Evolutionary conservation across 805 yeast genomes (phyloP).

Genomic region (Starmerella ratchasimensis): DNA sequence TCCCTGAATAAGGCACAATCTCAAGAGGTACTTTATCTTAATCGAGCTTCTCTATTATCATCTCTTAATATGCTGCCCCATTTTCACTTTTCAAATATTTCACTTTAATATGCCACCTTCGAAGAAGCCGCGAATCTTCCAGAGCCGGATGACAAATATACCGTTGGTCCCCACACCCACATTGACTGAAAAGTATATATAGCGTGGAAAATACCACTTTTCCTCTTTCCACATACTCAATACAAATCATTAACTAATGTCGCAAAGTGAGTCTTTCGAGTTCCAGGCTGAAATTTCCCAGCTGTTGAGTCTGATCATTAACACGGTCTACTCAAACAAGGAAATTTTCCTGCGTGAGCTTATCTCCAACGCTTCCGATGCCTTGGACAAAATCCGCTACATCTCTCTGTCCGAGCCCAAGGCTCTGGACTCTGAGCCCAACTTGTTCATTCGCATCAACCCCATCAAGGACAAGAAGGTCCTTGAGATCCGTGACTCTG

Average conservation of each 20-base stretch:
- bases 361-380: slow-evolving; percentile 98
- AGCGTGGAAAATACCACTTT: background rate
- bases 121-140: slow-evolving; percentile 11
- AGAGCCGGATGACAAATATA: slow-evolving; percentile 4
- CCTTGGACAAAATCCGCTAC: slow-evolving; percentile 95
- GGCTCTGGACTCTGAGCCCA: slow-evolving; percentile 87
- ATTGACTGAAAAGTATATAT: slow-evolving; percentile 12
- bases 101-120: background rate
- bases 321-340: slow-evolving; percentile 98
- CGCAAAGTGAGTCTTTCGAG: slow-evolving; percentile 37
- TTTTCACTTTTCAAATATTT: background rate
- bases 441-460: slow-evolving; percentile 90
- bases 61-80: too few relatives aligned
- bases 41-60: too few relatives aligned
- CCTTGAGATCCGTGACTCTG: slow-evolving; percentile 95
- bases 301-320: slow-evolving; percentile 98
- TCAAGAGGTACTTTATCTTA: too few relatives aligned
- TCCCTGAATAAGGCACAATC: too few relatives aligned
- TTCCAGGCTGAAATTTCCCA: slow-evolving; percentile 99
- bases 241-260: slow-evolving; percentile 14
- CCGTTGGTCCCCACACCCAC: background rate
- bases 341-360: slow-evolving; percentile 98
- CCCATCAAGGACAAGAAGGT: slow-evolving; percentile 91
- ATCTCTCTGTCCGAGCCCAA: slow-evolving; percentile 88
- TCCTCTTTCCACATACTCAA: background rate